Conservation (phyloP, 2,329 filamentous ascomycete genomes). For the Calonectria pseudoturangicola region DNA sequence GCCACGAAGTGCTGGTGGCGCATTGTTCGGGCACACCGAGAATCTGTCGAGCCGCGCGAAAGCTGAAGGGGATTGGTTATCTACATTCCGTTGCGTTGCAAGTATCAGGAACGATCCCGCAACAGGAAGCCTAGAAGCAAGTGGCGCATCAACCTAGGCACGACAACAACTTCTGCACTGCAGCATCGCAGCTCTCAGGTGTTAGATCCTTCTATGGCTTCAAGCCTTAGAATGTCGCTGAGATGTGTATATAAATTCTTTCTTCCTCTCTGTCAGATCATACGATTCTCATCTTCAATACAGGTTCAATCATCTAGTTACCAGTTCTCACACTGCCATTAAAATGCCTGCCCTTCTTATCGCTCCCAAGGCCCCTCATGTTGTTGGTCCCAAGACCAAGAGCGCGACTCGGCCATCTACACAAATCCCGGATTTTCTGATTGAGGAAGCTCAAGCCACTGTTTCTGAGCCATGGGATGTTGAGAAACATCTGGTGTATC, state of each 20-base stretch:
- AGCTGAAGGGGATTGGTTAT: not conserved
- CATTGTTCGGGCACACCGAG: too few species aligned
- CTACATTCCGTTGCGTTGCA: not conserved
- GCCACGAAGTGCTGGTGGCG: too few species aligned
- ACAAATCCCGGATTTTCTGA: not conserved
- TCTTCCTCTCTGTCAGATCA: too few species aligned
- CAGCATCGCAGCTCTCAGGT: not conserved
- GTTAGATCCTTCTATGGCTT: not conserved
- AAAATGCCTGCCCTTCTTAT: conserved; percentile 12
- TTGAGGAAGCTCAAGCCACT: not conserved
- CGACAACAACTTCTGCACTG: not conserved
- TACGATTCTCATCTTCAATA: not conserved
- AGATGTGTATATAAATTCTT: not conserved
- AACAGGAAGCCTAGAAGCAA: conserved; percentile 8
- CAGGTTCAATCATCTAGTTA: not conserved
- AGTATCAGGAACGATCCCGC: not conserved
- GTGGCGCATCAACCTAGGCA: conserved; percentile 7
- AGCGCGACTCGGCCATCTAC: conserved; percentile 11
- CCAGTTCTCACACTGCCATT: not conserved
- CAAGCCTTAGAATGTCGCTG: not conserved
- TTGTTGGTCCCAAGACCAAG: conserved; percentile 16
- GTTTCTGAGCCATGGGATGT: conserved; percentile 67
- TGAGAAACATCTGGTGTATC: conserved; percentile 68
- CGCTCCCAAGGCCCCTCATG: conserved; percentile 12
- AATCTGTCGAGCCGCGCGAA: too few species aligned